Evolutionary conservation across 495 filamentous ascomycete species (phyloP), one percentile per base, ranked within the genome.

Genomic region (Aspergillus kassunensis): DNA sequence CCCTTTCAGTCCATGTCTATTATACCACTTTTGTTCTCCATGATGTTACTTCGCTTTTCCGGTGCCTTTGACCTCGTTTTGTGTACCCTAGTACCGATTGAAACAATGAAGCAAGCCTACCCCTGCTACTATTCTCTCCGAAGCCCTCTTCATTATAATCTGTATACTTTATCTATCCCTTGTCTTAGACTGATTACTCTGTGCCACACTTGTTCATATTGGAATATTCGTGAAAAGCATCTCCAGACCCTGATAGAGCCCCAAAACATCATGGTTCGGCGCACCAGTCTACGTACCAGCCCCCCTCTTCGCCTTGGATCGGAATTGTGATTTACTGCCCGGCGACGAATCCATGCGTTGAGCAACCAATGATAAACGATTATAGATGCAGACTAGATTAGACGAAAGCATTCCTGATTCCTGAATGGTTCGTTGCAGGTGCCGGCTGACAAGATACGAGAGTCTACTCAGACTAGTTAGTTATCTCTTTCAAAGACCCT

Each of bases 21-120:
- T 61, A 61, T 61, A 61, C 59, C 59, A 58, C 51, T 45, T 54
- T 39, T 49, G 47, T 57, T 57, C 51, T 24, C 18, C 29, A 33
- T 42, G 31, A 55, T 43, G 36, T 46, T 23, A n/a, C 36, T 37
- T 15, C 35, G 27, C 31, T 46, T 12, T 40, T 23, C 49, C 30
- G 18, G 31, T 57, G 31, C 42, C 18, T 45, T 39, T 37, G 39
- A 50, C 27, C 44, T 39, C 43, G 16, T 51, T 13, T 46, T 55
- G 19, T 49, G 20, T 24, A 43, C 23, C 20, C 18, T 34, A 18
- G 31, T 49, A 31, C 41, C 52, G 34, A 24, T 49, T 49, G 25
- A 42, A 52, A 41, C 37, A 41, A 30, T n/a, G 30, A 34, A 11
- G 31, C 35, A 27, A 21, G 42, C 25, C 33, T 31, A 49, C 39